These are phyloP conservation scores for Geranomyces michiganensis DNA, from an alignment of 192 early-diverging fungal species.

Conservation along the genomic window DNA sequence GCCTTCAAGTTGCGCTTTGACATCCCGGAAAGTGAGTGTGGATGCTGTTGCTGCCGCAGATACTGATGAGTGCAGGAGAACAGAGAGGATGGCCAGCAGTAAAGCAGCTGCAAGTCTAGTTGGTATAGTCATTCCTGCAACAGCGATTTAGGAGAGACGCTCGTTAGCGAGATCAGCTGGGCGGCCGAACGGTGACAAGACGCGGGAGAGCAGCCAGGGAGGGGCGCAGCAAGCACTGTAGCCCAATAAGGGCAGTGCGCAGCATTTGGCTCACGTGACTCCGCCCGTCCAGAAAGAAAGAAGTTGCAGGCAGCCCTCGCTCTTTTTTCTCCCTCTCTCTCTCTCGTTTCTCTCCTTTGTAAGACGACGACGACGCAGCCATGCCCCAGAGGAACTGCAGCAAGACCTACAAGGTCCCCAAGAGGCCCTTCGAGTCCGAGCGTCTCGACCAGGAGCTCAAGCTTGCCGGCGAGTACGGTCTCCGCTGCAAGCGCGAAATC, in stretches of 20 bases:
- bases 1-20: neutral
- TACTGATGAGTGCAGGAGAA: neutral
- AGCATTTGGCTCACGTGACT: too few relatives aligned
- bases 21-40: too few relatives aligned
- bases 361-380: neutral
- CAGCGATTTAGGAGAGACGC: too few relatives aligned
- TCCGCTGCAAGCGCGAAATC: slow-evolving; percentile 99
- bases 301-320: too few relatives aligned
- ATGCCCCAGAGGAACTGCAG: slow-evolving; percentile 46
- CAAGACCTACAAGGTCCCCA: slow-evolving; percentile 71
- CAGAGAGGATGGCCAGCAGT: neutral
- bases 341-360: neutral
- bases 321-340: slow-evolving; percentile 11
- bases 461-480: slow-evolving; percentile 95
- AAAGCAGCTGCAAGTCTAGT: too few relatives aligned
- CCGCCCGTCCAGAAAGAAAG: too few relatives aligned
- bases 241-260: too few relatives aligned
- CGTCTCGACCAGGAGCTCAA: slow-evolving; percentile 84
- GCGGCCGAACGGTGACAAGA: too few relatives aligned
- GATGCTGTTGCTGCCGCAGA: neutral
- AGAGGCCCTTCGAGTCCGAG: slow-evolving; percentile 93
- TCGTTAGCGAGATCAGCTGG: too few relatives aligned
- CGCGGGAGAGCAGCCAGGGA: too few relatives aligned
- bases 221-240: too few relatives aligned
- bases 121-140: too few relatives aligned